Conservation (phyloP, 495 filamentous ascomycete genomes). For the Hypoxylon perforatum region DNA sequence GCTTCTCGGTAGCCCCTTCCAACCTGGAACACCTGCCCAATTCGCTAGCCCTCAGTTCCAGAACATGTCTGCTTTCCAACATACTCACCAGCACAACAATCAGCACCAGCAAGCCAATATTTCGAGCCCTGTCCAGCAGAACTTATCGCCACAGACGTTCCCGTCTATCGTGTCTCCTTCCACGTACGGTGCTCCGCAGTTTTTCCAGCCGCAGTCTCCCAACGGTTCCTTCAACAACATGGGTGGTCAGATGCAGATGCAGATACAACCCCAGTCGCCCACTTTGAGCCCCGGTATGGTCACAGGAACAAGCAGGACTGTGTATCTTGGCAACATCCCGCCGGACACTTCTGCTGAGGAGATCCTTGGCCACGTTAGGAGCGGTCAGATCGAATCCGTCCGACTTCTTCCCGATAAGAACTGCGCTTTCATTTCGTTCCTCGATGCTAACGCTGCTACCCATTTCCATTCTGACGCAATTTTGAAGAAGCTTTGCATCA, state of each 20-base stretch:
- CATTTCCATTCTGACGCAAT: conserved; percentile 99
- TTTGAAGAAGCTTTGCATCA: conserved; percentile 97
- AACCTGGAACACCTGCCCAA: conserved; percentile 89
- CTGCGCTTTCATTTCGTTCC: conserved; percentile 98
- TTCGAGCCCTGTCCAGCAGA: conserved; percentile 62
- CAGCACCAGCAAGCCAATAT: conserved; percentile 66
- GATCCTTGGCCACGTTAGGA: conserved; percentile 95
- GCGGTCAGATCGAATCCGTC: conserved; percentile 98
- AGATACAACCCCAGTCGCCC: conserved; percentile 68
- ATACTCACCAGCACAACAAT: conserved; percentile 69
- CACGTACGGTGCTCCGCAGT: conserved; percentile 75
- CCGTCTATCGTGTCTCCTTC: conserved; percentile 82
- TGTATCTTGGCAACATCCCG: conserved; percentile 97
- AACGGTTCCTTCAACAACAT: conserved; percentile 76
- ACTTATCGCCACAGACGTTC: conserved; percentile 77
- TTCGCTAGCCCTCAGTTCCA: conserved; percentile 93
- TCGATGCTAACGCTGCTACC: conserved; percentile 95
- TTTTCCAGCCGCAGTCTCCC: conserved; percentile 87
- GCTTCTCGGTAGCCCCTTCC: conserved; percentile 94
- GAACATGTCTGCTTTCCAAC: conserved; percentile 80
- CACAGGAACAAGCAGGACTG: conserved; percentile 92
- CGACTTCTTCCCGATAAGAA: conserved; percentile 97
- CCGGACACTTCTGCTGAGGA: conserved; percentile 98
- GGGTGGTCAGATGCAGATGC: conserved; percentile 66
- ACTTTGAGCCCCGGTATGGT: conserved; percentile 82